Conservation (phyloP, 495 filamentous ascomycete genomes). For the Ascobolus immersus region DNA sequence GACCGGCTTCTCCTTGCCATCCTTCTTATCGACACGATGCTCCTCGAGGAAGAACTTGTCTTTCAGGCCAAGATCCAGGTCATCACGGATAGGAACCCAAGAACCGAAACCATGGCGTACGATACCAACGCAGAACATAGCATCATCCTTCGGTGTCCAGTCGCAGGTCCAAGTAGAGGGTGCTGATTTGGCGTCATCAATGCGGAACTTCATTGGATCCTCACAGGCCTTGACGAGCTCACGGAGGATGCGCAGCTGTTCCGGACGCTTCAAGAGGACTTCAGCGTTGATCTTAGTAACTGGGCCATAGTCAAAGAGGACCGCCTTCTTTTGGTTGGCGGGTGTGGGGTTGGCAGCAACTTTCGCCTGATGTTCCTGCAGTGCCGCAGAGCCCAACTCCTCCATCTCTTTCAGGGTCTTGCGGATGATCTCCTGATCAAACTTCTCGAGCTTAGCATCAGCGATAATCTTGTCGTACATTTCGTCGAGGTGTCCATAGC, state of each 20-base stretch:
- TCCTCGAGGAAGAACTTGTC: conserved; percentile 96
- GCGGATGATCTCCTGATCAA: conserved; percentile 52
- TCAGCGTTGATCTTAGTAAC: conserved; percentile 87
- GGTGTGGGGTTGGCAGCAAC: conserved; percentile 50
- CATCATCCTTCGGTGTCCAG: conserved; percentile 84
- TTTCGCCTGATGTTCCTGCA: conserved; percentile 40
- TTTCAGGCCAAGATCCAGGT: conserved; percentile 55
- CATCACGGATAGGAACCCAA: conserved; percentile 79
- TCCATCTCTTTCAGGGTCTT: conserved; percentile 30
- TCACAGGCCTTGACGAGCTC: conserved; percentile 41
- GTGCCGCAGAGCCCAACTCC: conserved; percentile 17
- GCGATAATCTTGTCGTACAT: conserved; percentile 61
- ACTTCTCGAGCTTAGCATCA: conserved; percentile 55
- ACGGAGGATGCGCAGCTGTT: conserved; percentile 62
- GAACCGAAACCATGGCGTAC: conserved; percentile 79
- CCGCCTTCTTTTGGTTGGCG: conserved; percentile 95
- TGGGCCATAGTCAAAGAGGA: conserved; percentile 74
- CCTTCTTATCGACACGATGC: conserved; percentile 91
- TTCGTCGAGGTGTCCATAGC: conserved; percentile 69
- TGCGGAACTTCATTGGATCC: conserved; percentile 44
- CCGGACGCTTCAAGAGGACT: conserved; percentile 69
- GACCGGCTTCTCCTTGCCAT: conserved; percentile 47
- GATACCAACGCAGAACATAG: conserved; percentile 89
- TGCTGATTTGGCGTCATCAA: conserved; percentile 76
- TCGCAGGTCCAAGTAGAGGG: conserved; percentile 45